Evolutionary conservation across 2,329 filamentous ascomycete species (phyloP).

Genomic region (Epichloe sp.): DNA sequence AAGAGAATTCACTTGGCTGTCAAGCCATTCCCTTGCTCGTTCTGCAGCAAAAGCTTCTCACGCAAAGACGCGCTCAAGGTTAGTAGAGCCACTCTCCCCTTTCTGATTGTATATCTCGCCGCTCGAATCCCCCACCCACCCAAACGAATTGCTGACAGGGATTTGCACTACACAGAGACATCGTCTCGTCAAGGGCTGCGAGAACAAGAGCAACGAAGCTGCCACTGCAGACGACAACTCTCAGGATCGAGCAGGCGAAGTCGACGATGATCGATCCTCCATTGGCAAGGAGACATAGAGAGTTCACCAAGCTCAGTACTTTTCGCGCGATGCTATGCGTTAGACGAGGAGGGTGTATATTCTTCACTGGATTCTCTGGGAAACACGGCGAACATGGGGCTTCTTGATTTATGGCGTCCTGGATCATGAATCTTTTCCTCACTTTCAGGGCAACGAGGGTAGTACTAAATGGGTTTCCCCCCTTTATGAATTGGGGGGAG

Average conservation of each 20-base stretch:
- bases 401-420: conserved; percentile 2
- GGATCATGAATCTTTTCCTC: background rate
- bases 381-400: conserved; percentile 1
- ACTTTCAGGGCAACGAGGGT: background rate
- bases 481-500: background rate
- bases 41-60: conserved; percentile 94
- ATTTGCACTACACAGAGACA: conserved; percentile 32
- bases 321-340: background rate
- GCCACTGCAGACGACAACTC: conserved; percentile 10
- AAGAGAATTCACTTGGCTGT: conserved; percentile 90
- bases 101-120: background rate
- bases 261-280: conserved; percentile 5
- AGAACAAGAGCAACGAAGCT: conserved; percentile 18
- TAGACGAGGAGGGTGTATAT: background rate
- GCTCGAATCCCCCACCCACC: background rate
- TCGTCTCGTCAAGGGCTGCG: conserved; percentile 52
- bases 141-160: background rate
- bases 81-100: conserved; percentile 16
- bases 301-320: background rate
- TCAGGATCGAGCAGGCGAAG: conserved; percentile 5
- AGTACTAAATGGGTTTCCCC: background rate
- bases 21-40: conserved; percentile 85
- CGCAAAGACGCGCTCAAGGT: conserved; percentile 96
- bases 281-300: conserved; percentile 3
- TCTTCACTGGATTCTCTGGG: background rate